Evolutionary conservation across 2,329 filamentous ascomycete species (phyloP).

Genomic region (Simplicillium aogashimaense): DNA sequence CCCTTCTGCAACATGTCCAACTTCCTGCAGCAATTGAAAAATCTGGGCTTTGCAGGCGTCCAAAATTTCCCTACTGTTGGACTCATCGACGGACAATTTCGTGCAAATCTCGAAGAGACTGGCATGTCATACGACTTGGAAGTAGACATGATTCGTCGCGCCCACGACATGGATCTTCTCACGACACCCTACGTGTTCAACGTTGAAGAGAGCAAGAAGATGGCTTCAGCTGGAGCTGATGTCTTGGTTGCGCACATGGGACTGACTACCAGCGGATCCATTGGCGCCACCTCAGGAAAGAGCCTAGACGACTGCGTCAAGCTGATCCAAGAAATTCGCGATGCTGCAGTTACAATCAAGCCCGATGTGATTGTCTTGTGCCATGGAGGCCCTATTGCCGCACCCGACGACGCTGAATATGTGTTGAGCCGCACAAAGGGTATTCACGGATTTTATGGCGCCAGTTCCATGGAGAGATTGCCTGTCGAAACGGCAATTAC

Average conservation of each 20-base stretch:
- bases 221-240: constrained; percentile 57
- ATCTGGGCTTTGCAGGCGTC: constrained; percentile 56
- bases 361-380: constrained; percentile 56
- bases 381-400: constrained; percentile 59
- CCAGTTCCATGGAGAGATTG: constrained; percentile 59
- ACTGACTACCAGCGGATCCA: constrained; percentile 52
- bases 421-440: constrained; percentile 50
- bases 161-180: constrained; percentile 48
- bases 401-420: constrained; percentile 52
- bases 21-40: constrained; percentile 51
- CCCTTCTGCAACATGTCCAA: constrained; percentile 53
- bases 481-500: constrained; percentile 59
- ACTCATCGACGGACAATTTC: constrained; percentile 58
- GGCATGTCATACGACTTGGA: constrained; percentile 60
- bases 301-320: constrained; percentile 53
- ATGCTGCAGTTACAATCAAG: constrained; percentile 46
- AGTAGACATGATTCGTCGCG: constrained; percentile 55
- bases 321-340: constrained; percentile 52
- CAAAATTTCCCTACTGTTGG: constrained; percentile 70
- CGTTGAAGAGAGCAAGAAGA: constrained; percentile 47
- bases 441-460: constrained; percentile 63
- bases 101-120: constrained; percentile 59
- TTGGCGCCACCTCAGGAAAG: constrained; percentile 53
- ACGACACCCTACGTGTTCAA: constrained; percentile 65
- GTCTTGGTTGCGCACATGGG: constrained; percentile 61